A percentile compares a stretch with the other conserved stretches of the same genome.
phyloP scores from a whole-genome alignment of 1,139 yeast genomes.

The Saccharomyces pastorianus region DNA sequence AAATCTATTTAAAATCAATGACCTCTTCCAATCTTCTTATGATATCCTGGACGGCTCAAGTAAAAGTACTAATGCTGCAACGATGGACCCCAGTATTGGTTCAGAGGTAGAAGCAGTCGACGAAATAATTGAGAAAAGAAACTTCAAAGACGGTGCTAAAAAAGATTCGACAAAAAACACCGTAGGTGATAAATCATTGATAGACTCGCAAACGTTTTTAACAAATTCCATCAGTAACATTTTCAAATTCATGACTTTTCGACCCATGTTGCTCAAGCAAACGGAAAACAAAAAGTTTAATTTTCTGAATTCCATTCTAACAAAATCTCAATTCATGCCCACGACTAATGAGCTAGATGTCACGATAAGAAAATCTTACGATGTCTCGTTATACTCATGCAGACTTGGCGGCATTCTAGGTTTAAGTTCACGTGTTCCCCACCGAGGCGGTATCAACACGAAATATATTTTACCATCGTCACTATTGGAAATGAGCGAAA shows the following conservation, averaged over 20 bases:
- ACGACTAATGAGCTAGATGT: constrained; percentile 22
- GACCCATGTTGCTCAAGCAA: constrained; percentile 34
- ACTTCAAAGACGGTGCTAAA: not conserved
- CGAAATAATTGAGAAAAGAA: not conserved
- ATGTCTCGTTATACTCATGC: constrained; percentile 55
- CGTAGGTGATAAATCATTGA: not conserved
- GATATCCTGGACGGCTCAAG: not conserved
- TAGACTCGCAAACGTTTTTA: constrained; percentile 32
- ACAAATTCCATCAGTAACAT: constrained; percentile 35
- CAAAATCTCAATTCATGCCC: constrained; percentile 17
- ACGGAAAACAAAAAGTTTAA: constrained; percentile 20
- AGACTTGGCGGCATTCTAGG: constrained; percentile 70
- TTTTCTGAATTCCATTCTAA: constrained; percentile 19
- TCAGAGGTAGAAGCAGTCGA: not conserved
- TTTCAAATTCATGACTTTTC: constrained; percentile 36
- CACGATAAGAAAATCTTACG: constrained; percentile 24
- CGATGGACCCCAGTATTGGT: not conserved
- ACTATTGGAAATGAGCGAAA: constrained; percentile 52
- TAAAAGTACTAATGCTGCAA: not conserved
- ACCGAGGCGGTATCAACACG: constrained; percentile 15
- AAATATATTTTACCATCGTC: constrained; percentile 28
- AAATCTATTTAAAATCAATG: constrained; percentile 9
- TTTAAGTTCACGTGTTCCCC: constrained; percentile 51
- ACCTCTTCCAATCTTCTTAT: constrained; percentile 3
- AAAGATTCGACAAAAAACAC: not conserved